These are phyloP conservation scores for Lachancea thermotolerans DNA, from an alignment of 805 yeast genomes.

Conservation along the genomic window DNA sequence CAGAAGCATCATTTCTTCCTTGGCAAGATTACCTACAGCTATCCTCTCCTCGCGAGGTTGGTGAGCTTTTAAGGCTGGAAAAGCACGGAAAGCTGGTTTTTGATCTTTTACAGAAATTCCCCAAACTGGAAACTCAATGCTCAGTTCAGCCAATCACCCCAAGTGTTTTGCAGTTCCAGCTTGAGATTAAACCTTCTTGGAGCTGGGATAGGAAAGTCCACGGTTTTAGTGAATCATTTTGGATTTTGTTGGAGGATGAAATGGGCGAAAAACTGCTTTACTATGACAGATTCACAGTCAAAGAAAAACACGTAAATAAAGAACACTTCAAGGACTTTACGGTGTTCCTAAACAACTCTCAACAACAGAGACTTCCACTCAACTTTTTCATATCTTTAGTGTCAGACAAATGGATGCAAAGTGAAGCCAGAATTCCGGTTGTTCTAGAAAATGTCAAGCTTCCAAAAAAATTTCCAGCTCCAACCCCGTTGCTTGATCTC, in stretches of 20 bases:
- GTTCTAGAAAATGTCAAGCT: slow-evolving; percentile 25
- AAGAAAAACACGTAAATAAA: slow-evolving; percentile 41
- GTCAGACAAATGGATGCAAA: slow-evolving; percentile 83
- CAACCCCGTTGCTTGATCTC: slow-evolving; percentile 15
- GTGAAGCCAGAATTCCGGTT: slow-evolving; percentile 57
- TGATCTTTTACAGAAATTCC: slow-evolving; percentile 64
- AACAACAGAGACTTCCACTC: slow-evolving; percentile 45
- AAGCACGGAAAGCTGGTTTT: slow-evolving; percentile 54
- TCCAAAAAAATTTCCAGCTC: slow-evolving; percentile 29
- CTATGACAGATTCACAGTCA: slow-evolving; percentile 47
- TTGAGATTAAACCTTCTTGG: slow-evolving; percentile 69
- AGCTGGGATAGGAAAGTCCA: slow-evolving; percentile 66
- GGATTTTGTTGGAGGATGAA: slow-evolving; percentile 71
- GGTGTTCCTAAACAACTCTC: slow-evolving; percentile 33
- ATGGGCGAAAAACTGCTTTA: slow-evolving; percentile 73
- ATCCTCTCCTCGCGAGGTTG: slow-evolving; percentile 63
- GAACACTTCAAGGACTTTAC: slow-evolving; percentile 59
- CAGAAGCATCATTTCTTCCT: slow-evolving; percentile 77
- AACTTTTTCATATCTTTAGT: slow-evolving; percentile 63
- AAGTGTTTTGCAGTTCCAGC: slow-evolving; percentile 54
- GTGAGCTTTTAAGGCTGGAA: slow-evolving; percentile 71
- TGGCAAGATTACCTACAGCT: slow-evolving; percentile 70
- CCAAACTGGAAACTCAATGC: slow-evolving; percentile 53
- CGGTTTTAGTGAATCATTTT: slow-evolving; percentile 57
- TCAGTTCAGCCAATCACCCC: slow-evolving; percentile 73